Base-by-base conservation (phyloP, 2,329 filamentous ascomycete genomes). In the Mycosphaerelloides madeirae region DNA sequence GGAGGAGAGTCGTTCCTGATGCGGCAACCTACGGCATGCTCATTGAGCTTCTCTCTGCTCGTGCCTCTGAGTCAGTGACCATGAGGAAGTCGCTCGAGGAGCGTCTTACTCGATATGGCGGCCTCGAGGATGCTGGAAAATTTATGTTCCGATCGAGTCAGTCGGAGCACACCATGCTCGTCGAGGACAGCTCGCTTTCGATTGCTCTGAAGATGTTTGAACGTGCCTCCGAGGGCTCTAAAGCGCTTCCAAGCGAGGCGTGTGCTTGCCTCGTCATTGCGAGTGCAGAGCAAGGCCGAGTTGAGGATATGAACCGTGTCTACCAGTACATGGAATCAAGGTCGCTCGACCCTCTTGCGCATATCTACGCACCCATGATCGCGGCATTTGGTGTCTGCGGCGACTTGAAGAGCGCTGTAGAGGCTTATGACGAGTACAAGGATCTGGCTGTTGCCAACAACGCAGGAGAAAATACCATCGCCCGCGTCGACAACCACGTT, bases 361-460 rank as follows among this genome's bases (percentile, higher is more conserved):
- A 84, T 35, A 87, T 91, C 41, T 97, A 95, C 68, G 85, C 89
- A 1, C 79, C 84, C 14, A 95, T 98, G 87, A 96, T 98, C 64
- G 83, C 85, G n/a, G 89, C 90, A 0, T 97, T 95, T 62, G 87
- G 87, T 49, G 78, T 79, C 32, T 79, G 78, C 9, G 86, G 89
- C 38, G 89, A 97, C 63, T 71, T 97, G 34, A 76, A 83, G 58
- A 94, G 86, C 56, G 93, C 90, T 15, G 87, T 97, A 6, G 89
- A 95, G 65, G 89, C 88, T 68, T 98, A 96, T 70, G 91, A 94
- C 53, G 87, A 95, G 68, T 97, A 97, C 75, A 88, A 88, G 61
- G 79, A 81, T 35, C 75, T 96, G 32, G 90, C 91, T n/a, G 80
- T 97, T 41, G 82, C 84, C 31, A 79, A 93, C 63, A 86, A 96